Evolutionary conservation across 805 yeast species (phyloP).

Genomic region (Metschnikowia reukaufii): DNA sequence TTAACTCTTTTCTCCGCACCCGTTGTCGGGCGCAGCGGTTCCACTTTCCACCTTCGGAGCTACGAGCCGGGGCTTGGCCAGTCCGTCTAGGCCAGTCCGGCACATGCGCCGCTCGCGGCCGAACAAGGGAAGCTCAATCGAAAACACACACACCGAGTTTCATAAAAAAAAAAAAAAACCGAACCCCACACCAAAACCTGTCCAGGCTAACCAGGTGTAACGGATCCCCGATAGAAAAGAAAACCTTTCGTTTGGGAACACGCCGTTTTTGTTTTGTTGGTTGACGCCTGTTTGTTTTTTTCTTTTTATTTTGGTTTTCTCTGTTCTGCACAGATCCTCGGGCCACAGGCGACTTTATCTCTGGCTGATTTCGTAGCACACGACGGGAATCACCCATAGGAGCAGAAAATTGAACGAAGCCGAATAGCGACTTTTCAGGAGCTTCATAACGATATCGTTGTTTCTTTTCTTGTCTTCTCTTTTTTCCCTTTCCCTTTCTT

Average conservation of each 20-base stretch:
- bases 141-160: conserved; percentile 4
- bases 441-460: too few relatives aligned
- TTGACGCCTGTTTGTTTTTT: conserved; percentile 1
- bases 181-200: conserved; percentile 5
- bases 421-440: too few relatives aligned
- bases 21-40: too few relatives aligned
- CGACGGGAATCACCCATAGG: too few relatives aligned
- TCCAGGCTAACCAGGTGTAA: conserved; percentile 5
- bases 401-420: too few relatives aligned
- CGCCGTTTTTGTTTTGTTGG: not conserved
- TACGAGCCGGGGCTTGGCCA: not conserved
- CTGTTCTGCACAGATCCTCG: too few relatives aligned
- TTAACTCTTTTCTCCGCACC: too few relatives aligned
- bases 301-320: not conserved
- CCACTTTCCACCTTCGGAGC: not conserved
- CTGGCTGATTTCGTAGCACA: too few relatives aligned
- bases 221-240: conserved; percentile 1
- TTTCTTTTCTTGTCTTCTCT: too few relatives aligned
- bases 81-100: conserved; percentile 1
- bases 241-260: conserved; percentile 2
- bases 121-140: conserved; percentile 9
- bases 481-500: too few relatives aligned
- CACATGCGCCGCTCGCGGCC: conserved; percentile 10
- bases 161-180: not conserved
- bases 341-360: too few relatives aligned